Base-by-base conservation (phyloP, 176 grass and related monocot genomes). In the Hordeum marinum region DNA sequence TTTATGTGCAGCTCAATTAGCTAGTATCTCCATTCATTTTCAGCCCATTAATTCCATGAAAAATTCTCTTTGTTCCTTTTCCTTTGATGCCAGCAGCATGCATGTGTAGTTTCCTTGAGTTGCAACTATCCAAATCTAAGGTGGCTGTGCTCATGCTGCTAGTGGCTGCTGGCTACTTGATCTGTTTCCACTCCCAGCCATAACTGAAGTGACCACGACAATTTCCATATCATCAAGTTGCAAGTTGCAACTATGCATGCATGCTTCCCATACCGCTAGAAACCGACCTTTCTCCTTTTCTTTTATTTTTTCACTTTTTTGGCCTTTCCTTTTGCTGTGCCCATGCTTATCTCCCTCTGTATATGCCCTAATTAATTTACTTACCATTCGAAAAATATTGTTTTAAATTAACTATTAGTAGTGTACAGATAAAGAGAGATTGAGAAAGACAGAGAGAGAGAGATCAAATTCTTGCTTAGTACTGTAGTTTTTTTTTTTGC, bases 131-230 rank as follows among this genome's bases (percentile, higher is more conserved):
- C 58, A 80, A 60, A 80, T 52, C 59, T 55, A 73, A 73, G 58
- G 37, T 80, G 67, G 34, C 20, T 66, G 14, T 6, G 41, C 24
- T 4, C 57, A 68, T 68, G 36, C 9, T 62, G 61, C 48, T 31
- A 74, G n/a, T 54, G 52, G 52, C 52, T 21, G 32, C n/a, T 23
- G 58, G 45, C 61, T 13, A 82, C 14, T 83, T 87, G 74, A 74
- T 72, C 62, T 75, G 74, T 66, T 80, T 70, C 74, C 36, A 75
- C 75, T 83, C 74, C 46, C 27, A 84, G 85, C 76, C 50, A 81
- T 87, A 91, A 87, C 50, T 76, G 81, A 87, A 63, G 84, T 63
- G 89, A 91, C 42, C 80, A 69, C 87, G 85, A 63, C 85, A 72
- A 87, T 69, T 82, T 84, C 70, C 5, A 77, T 90, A 77, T 90